Conservation (phyloP, 129 eudicot species). For the Artemisia annua region DNA sequence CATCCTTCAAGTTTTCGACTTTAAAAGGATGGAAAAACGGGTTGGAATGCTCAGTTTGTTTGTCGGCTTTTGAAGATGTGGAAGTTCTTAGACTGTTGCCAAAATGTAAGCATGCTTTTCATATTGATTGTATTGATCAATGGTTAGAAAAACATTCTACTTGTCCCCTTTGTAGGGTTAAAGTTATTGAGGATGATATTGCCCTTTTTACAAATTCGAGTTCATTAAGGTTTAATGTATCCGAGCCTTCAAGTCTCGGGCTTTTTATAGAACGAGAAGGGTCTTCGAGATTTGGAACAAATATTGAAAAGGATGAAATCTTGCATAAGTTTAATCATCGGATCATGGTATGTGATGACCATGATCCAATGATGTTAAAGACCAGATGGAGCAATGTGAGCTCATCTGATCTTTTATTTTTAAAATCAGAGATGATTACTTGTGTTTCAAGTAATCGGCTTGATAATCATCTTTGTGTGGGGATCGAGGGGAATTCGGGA, state of each 20-base stretch:
- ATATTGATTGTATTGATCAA: constrained; percentile 64
- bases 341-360: constrained; percentile 52
- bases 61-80: constrained; percentile 57
- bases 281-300: constrained; percentile 57
- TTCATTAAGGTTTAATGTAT: constrained; percentile 52
- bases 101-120: constrained; percentile 81
- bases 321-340: constrained; percentile 64
- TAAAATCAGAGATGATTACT: constrained; percentile 68
- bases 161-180: constrained; percentile 78
- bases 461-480: constrained; percentile 7
- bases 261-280: constrained; percentile 61
- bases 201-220: constrained; percentile 30
- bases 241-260: constrained; percentile 41
- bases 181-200: constrained; percentile 51
- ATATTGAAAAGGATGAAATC: constrained; percentile 27
- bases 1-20: constrained; percentile 65
- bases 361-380: constrained; percentile 47
- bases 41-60: constrained; percentile 80
- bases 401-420: constrained; percentile 64
- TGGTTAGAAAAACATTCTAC: constrained; percentile 85
- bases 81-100: constrained; percentile 71
- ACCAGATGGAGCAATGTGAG: constrained; percentile 84
- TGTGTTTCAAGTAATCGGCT: constrained; percentile 46
- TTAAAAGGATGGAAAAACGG: constrained; percentile 63
- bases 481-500: constrained; percentile 13